Conservation (phyloP, 2,329 filamentous ascomycete species). For the Diaporthe aspalathi region DNA sequence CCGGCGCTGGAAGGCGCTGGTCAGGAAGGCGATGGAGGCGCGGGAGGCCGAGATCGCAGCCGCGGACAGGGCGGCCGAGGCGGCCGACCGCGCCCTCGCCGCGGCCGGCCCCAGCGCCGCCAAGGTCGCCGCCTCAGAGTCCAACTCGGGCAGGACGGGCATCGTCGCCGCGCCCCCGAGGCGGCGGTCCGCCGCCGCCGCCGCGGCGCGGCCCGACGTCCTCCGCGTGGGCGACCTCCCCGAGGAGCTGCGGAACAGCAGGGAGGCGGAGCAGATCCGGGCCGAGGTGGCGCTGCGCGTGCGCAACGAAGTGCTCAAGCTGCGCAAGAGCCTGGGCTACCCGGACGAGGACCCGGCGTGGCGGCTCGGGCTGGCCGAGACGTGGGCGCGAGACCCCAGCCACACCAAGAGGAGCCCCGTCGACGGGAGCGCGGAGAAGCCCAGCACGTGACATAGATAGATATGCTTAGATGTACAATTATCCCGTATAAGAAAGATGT, state of each 20-base stretch:
- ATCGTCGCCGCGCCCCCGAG: conserved; percentile 25
- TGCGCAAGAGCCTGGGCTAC: conserved; percentile 77
- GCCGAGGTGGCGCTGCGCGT: conserved; percentile 84
- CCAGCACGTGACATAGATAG: conserved; percentile 27
- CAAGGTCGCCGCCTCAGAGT: conserved; percentile 24
- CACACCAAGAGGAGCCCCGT: conserved; percentile 64
- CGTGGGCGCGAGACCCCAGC: conserved; percentile 72
- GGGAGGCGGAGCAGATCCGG: conserved; percentile 81
- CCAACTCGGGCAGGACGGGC: conserved; percentile 34
- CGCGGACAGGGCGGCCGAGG: conserved; percentile 24
- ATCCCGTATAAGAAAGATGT: conserved; percentile 19
- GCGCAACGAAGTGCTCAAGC: conserved; percentile 81
- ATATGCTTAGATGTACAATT: not conserved
- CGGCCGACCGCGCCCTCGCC: not conserved
- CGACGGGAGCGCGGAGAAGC: conserved; percentile 62
- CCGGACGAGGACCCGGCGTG: conserved; percentile 78
- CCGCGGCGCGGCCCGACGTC: conserved; percentile 41
- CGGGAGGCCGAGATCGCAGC: conserved; percentile 47
- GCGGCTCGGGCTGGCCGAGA: conserved; percentile 80
- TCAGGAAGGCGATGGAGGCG: conserved; percentile 63
- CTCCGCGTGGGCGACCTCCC: conserved; percentile 65
- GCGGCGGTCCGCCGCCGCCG: conserved; percentile 31
- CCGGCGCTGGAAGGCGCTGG: conserved; percentile 77
- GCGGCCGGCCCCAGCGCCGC: not conserved
- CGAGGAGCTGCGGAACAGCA: conserved; percentile 74